phyloP scores from a whole-genome alignment of 305 asterid species.

The Andrographis paniculata region DNA sequence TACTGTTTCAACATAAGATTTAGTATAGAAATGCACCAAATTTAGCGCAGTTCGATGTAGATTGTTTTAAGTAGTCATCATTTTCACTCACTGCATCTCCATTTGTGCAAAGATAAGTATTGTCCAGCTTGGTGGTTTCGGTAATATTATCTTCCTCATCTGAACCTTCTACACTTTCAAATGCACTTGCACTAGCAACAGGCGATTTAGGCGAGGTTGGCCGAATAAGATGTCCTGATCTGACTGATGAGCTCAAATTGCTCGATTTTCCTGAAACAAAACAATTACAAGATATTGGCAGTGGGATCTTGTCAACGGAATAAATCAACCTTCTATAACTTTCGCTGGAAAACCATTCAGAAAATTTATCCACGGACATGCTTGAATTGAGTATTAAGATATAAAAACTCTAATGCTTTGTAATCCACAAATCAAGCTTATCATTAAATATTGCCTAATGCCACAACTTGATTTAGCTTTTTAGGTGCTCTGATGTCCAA shows the following conservation, averaged over 20 bases:
- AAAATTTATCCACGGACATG: constrained; percentile 11
- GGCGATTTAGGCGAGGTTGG: constrained; percentile 94
- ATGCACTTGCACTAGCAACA: constrained; percentile 82
- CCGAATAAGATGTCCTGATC: constrained; percentile 50
- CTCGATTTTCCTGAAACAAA: constrained; percentile 28
- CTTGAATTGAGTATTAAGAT: not conserved
- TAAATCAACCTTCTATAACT: not conserved
- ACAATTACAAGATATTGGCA: not conserved
- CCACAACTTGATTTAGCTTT: not conserved
- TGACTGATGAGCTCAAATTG: constrained; percentile 29
- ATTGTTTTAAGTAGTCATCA: no score
- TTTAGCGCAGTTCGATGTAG: no score
- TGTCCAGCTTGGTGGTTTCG: constrained; percentile 45
- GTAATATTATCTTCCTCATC: constrained; percentile 77
- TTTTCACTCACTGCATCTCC: constrained; percentile 53
- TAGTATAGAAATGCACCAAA: no score
- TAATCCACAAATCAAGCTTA: not conserved
- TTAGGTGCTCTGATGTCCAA: not conserved
- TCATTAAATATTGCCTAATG: not conserved
- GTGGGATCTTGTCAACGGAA: not conserved
- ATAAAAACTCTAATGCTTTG: not conserved
- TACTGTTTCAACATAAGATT: no score
- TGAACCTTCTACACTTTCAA: constrained; percentile 89
- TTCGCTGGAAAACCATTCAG: not conserved
- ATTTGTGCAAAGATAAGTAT: constrained; percentile 57